Evolutionary conservation across 768 basidiomycete species (phyloP).

Genomic region (Pisolithus albus): DNA sequence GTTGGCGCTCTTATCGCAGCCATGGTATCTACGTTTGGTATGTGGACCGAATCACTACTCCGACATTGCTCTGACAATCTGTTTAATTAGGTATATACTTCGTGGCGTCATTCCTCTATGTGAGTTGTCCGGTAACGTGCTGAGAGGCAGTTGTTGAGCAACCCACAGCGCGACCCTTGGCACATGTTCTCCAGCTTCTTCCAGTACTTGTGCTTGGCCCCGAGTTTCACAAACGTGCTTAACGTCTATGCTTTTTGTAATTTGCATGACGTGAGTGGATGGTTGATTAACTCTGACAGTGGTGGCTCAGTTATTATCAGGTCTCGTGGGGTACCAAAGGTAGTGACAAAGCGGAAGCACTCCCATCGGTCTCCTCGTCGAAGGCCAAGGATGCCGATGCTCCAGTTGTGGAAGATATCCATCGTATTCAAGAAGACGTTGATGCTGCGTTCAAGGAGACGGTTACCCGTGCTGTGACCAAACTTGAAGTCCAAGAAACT

Average conservation of each 20-base stretch:
- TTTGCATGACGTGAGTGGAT: slow-evolving; percentile 67
- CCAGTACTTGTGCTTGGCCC: slow-evolving; percentile 86
- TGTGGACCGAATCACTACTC: slow-evolving; percentile 10
- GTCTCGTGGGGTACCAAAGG: slow-evolving; percentile 96
- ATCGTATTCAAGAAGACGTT: slow-evolving; percentile 79
- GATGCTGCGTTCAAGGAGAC: slow-evolving; percentile 90
- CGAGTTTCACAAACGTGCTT: slow-evolving; percentile 90
- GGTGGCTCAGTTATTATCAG: slow-evolving; percentile 25
- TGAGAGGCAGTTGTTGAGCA: slow-evolving; percentile 5
- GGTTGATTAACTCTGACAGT: background rate
- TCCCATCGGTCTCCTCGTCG: slow-evolving; percentile 83
- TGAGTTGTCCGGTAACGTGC: slow-evolving; percentile 33
- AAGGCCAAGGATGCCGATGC: slow-evolving; percentile 71
- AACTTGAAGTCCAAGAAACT: slow-evolving; percentile 57
- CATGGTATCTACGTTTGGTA: slow-evolving; percentile 82
- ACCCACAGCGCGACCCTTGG: slow-evolving; percentile 85
- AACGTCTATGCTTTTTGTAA: slow-evolving; percentile 98
- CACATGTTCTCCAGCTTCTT: slow-evolving; percentile 94
- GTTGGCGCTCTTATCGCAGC: slow-evolving; percentile 81
- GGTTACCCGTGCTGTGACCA: slow-evolving; percentile 78
- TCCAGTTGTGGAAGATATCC: slow-evolving; percentile 79
- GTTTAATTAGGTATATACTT: slow-evolving; percentile 62
- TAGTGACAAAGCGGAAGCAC: slow-evolving; percentile 86
- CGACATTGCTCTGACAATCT: slow-evolving; percentile 5
- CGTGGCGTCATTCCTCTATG: slow-evolving; percentile 77